Evolutionary conservation across 2,329 filamentous ascomycete genomes (phyloP).

Genomic region (Pochonia chlamydosporia): DNA sequence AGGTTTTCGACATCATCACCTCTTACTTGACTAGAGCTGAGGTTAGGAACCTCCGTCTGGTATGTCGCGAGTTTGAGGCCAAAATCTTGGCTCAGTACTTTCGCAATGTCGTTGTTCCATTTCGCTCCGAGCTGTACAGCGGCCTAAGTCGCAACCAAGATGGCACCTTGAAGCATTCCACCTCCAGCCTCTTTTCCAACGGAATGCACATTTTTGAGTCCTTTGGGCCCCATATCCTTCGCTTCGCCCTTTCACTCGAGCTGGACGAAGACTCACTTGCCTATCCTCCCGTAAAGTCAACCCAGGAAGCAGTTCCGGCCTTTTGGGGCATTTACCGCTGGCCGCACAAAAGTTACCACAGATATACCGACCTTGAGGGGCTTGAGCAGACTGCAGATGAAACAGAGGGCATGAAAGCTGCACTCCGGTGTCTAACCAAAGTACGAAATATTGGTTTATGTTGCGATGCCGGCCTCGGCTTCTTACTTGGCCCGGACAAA

Average conservation of each 20-base stretch:
- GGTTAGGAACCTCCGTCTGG: slow-evolving; percentile 55
- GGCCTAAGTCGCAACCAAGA: slow-evolving; percentile 17
- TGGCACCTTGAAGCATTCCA: slow-evolving; percentile 12
- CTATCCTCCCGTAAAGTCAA: slow-evolving; percentile 49
- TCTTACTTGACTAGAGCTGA: slow-evolving; percentile 50
- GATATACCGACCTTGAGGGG: slow-evolving; percentile 52
- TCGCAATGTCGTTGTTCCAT: slow-evolving; percentile 58
- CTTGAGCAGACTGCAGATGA: slow-evolving; percentile 61
- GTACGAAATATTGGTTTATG: slow-evolving; percentile 61
- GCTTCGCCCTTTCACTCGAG: slow-evolving; percentile 64
- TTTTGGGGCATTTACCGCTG: slow-evolving; percentile 63
- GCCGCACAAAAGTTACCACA: slow-evolving; percentile 53
- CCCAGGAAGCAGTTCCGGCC: slow-evolving; percentile 46
- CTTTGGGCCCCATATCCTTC: slow-evolving; percentile 54
- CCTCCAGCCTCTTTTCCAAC: slow-evolving; percentile 28
- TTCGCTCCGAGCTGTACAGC: slow-evolving; percentile 57
- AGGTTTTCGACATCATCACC: slow-evolving; percentile 56
- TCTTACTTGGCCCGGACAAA: slow-evolving; percentile 56
- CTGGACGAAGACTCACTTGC: slow-evolving; percentile 48
- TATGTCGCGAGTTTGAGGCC: slow-evolving; percentile 50
- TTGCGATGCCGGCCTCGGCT: slow-evolving; percentile 62
- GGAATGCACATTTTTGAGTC: slow-evolving; percentile 57
- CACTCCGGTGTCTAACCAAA: slow-evolving; percentile 49
- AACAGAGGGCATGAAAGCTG: slow-evolving; percentile 52
- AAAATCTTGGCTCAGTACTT: slow-evolving; percentile 55